Conservation (phyloP, 1,284 basidiomycete genomes). For the Naganishia liquefaciens region DNA sequence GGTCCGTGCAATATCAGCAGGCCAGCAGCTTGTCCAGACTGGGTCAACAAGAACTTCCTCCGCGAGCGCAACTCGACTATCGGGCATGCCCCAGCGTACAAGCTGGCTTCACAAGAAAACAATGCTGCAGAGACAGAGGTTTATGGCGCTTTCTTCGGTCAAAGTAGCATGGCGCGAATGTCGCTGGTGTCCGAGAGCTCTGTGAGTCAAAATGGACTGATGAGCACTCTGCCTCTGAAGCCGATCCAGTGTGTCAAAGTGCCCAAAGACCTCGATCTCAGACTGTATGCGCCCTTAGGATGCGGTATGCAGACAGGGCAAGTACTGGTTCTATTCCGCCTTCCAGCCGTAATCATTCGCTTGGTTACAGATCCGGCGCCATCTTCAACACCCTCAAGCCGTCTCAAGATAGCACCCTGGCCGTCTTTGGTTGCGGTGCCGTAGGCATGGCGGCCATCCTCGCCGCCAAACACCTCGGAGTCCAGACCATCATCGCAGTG, state of each 20-base stretch:
- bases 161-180: conserved; percentile 27
- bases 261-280: conserved; percentile 22
- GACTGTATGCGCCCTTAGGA: conserved; percentile 22
- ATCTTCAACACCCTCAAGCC: conserved; percentile 28
- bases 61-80: conserved; percentile 6
- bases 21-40: conserved; percentile 25
- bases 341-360: not conserved
- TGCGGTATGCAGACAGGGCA: conserved; percentile 30
- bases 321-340: not conserved
- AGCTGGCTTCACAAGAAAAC: not conserved
- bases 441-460: conserved; percentile 29
- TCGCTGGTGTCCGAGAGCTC: conserved; percentile 24
- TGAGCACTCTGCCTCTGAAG: not conserved
- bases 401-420: conserved; percentile 3
- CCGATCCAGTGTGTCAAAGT: conserved; percentile 26
- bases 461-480: conserved; percentile 16
- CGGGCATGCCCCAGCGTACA: conserved; percentile 1
- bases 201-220: not conserved
- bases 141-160: conserved; percentile 27
- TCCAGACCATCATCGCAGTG: conserved; percentile 25
- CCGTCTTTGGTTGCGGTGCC: conserved; percentile 28
- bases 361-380: conserved; percentile 13
- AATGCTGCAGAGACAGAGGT: conserved; percentile 1
- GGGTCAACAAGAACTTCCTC: conserved; percentile 28
- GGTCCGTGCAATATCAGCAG: conserved; percentile 6